Conservation (phyloP, 78 protist species). For the Dictyostelium brefeldianum region DNA sequence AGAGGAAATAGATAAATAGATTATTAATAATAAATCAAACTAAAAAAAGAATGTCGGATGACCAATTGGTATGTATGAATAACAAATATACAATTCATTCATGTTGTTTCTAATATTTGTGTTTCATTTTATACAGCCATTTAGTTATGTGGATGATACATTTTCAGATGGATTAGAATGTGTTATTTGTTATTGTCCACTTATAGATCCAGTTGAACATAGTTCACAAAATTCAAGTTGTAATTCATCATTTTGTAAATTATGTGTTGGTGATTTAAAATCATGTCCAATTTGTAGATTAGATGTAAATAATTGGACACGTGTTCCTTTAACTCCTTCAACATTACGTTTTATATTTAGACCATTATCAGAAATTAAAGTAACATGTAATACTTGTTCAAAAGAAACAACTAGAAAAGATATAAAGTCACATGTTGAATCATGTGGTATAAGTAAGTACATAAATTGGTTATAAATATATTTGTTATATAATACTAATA, state of each 20-base stretch:
- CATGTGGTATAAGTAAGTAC: conserved; percentile 55
- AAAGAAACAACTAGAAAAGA: conserved; percentile 61
- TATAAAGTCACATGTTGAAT: conserved; percentile 35
- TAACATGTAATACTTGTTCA: conserved; percentile 31
- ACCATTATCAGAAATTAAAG: conserved; percentile 61
- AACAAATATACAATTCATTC: no score
- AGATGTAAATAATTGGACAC: conserved; percentile 43
- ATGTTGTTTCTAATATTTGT: no score
- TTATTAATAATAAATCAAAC: no score
- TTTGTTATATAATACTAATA: not conserved
- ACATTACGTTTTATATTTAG: conserved; percentile 47
- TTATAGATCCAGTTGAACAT: conserved; percentile 74
- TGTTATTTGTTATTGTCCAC: conserved; percentile 68
- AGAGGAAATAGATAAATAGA: no score
- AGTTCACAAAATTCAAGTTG: conserved; percentile 23
- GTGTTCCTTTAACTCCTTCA: conserved; percentile 29
- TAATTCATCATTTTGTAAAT: conserved; percentile 31
- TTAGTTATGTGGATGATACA: conserved; percentile 21
- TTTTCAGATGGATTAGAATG: conserved; percentile 51
- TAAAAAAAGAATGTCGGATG: conserved; percentile 3
- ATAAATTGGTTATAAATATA: not conserved
- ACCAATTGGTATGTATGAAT: not conserved
- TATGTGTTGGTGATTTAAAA: conserved; percentile 26
- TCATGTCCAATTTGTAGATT: conserved; percentile 56
- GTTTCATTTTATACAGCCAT: no score